Conservation (phyloP, 2,329 filamentous ascomycete species). For the Diaporthe caulivora region DNA sequence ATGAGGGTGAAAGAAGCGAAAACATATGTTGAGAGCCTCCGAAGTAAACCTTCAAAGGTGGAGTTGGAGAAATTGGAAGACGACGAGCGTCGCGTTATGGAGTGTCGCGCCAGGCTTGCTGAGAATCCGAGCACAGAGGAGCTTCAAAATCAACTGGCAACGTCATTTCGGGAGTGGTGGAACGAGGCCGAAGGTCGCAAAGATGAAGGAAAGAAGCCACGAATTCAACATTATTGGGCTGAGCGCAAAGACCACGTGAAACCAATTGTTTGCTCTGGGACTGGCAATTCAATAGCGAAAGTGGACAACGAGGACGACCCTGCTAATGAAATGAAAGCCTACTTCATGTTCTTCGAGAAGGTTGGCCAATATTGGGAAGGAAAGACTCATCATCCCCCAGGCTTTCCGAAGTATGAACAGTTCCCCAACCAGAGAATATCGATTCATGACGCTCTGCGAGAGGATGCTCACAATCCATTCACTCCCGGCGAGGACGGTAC, state of each 20-base stretch:
- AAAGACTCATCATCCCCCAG: not conserved
- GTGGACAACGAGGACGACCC: not conserved
- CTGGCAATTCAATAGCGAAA: accelerated
- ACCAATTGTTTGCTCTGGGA: not conserved
- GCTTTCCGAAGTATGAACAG: not conserved
- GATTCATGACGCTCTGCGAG: not conserved
- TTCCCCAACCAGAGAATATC: conserved; percentile 21
- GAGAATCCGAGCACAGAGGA: not conserved
- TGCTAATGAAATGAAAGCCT: not conserved
- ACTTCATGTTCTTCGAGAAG: conserved; percentile 26
- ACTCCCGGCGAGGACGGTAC: not conserved
- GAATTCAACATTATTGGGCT: no score
- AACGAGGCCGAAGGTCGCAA: not conserved
- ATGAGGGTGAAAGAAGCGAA: not conserved
- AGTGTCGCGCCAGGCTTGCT: not conserved
- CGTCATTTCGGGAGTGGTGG: not conserved
- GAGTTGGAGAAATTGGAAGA: not conserved
- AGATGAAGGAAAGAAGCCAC: no score
- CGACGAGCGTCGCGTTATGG: conserved; percentile 1
- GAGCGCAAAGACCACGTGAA: not conserved
- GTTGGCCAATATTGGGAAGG: not conserved
- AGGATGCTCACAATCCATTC: not conserved
- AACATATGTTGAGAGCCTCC: not conserved
- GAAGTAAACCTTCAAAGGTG: not conserved
- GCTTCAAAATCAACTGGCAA: not conserved